Evolutionary conservation across 805 yeast species (phyloP), one percentile per base, ranked within the genome.

Genomic region (Zygotorulaspora chibaensis): DNA sequence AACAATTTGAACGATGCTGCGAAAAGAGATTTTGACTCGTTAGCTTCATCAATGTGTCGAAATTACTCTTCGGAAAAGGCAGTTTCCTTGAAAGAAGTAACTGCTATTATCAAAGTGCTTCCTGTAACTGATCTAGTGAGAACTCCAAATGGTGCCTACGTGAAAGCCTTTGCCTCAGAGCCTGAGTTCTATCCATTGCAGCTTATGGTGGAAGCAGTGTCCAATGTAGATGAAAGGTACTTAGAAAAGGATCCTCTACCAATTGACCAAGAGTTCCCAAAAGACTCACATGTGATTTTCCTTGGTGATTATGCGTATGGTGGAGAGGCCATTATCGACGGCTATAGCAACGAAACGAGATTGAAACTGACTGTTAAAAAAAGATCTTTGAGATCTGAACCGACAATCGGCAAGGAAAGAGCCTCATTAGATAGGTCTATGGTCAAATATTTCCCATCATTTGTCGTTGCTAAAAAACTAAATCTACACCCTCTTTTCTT

Each of bases 301-400:
- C 71, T 93, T 50, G 95, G 97, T 39, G 87, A 83, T 23, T 80
- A 81, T 64, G 95, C 90, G 1, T 93, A 87, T 62, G 98, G 99
- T 44, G 77, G 87, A 4, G 81, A 85, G 36, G 87, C 88, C 3
- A 71, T 71, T 17, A 76, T 86, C 37, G 76, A 75, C 39, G 91
- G 86, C 0, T 79, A 83, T 57, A 72, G 71, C 26, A 71, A 73
- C 18, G 63, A 63, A 6, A 59, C 67, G 8, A 68, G 75, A 52
- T 66, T 84, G 46, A 70, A 72, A 16, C 50, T 78, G 27, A 76
- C 81, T 45, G 82, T 90, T 13, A 70, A 75, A 12, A 75, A 73
- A 50, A 70, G 74, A 34, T 61, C 71, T 3, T 62, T 64, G 9
- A 70, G 71, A 42, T 44, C 63, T 6, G 93, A 87, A 55, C 87